Conservation (phyloP, 192 early-diverging fungal species). For the Linderina pennispora region DNA sequence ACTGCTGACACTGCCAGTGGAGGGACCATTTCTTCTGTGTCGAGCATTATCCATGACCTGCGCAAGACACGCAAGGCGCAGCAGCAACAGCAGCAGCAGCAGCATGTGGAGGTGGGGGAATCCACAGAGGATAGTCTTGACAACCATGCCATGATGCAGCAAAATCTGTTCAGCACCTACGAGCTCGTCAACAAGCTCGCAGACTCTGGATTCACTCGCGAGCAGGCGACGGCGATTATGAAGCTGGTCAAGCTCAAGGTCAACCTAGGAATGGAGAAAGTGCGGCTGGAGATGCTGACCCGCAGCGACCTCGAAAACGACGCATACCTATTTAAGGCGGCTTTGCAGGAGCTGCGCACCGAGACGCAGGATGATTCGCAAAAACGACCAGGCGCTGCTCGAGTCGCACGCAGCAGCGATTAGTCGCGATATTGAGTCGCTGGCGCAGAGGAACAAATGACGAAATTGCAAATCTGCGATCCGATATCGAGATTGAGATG, state of each 20-base stretch:
- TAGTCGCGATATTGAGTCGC: conserved; percentile 69
- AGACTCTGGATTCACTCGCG: conserved; percentile 57
- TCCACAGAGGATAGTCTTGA: too few relatives aligned
- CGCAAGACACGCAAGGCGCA: background rate
- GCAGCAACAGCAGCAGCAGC: background rate
- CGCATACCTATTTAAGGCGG: conserved; percentile 75
- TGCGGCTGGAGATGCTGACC: conserved; percentile 54
- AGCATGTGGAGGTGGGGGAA: background rate
- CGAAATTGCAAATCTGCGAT: conserved; percentile 66
- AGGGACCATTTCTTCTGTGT: conserved; percentile 16
- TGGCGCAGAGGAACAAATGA: conserved; percentile 74
- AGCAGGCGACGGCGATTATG: conserved; percentile 74
- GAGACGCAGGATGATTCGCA: conserved; percentile 68
- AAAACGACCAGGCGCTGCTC: conserved; percentile 68
- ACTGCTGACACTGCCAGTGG: background rate
- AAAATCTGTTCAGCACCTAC: conserved; percentile 75
- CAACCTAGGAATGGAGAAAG: conserved; percentile 12
- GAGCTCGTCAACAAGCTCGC: conserved; percentile 61
- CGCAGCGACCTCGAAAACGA: conserved; percentile 81
- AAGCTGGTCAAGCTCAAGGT: conserved; percentile 63
- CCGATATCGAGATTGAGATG: conserved; percentile 85
- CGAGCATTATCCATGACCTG: conserved; percentile 29
- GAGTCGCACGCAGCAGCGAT: conserved; percentile 69
- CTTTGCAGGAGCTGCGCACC: conserved; percentile 72
- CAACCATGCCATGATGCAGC: background rate